phyloP scores from a whole-genome alignment of 768 basidiomycete species.

The Mycena rosella region DNA sequence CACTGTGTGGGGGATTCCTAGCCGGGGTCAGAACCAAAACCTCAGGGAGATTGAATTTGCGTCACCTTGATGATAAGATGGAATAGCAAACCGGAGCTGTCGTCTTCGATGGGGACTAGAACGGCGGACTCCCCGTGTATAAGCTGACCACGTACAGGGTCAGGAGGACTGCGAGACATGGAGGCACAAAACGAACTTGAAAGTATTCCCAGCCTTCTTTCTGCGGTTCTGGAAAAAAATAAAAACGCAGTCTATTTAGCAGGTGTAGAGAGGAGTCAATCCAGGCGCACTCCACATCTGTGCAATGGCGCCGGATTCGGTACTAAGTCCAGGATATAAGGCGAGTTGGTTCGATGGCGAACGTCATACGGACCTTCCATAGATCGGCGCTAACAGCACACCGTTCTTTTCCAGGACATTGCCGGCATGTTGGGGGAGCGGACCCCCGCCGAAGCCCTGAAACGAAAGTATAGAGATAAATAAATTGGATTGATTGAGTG shows the following conservation, averaged over 20 bases:
- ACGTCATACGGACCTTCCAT: conserved; percentile 8
- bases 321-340: no score
- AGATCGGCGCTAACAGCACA: not conserved
- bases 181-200: not conserved
- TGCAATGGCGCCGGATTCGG: conserved; percentile 9
- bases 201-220: conserved; percentile 17
- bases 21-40: not conserved
- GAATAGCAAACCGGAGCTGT: conserved; percentile 8
- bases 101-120: conserved; percentile 10
- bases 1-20: conserved; percentile 2
- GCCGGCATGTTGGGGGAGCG: conserved; percentile 5
- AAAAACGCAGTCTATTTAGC: no score
- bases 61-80: conserved; percentile 24
- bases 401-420: not conserved
- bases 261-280: no score
- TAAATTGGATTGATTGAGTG: not conserved
- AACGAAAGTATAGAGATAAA: not conserved
- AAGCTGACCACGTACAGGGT: no score
- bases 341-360: not conserved
- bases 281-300: no score
- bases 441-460: not conserved
- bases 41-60: not conserved
- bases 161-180: no score
- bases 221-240: no score
- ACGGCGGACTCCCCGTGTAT: no score